phyloP scores from a whole-genome alignment of 208 protist genomes.

The Tetramitus jugosus region DNA sequence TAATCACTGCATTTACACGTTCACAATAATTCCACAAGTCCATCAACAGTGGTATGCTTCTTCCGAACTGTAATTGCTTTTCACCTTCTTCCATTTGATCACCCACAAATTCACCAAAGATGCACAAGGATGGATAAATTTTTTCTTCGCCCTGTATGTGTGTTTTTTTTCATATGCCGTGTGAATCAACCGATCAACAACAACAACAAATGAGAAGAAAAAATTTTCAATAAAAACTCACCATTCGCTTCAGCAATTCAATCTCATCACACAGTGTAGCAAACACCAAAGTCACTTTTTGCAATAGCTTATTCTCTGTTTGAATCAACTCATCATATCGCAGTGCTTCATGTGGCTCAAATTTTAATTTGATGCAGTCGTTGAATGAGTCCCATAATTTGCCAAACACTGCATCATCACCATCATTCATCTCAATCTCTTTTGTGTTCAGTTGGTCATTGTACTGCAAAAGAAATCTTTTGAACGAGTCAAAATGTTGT shows the following conservation, averaged over 20 bases:
- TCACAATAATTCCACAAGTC: conserved; percentile 61
- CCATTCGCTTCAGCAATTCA: background rate
- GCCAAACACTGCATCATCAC: background rate
- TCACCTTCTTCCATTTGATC: conserved; percentile 50
- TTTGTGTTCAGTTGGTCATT: background rate
- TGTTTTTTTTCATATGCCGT: background rate
- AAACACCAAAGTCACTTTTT: conserved; percentile 38
- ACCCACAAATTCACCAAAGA: conserved; percentile 33
- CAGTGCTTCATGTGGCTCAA: background rate
- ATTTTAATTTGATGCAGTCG: background rate
- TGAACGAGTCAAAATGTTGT: background rate
- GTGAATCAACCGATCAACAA: background rate
- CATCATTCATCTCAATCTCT: background rate
- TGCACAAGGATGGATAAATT: conserved; percentile 27
- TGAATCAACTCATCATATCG: conserved; percentile 39
- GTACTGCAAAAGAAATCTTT: background rate
- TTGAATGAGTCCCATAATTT: background rate
- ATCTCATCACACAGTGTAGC: conserved; percentile 5
- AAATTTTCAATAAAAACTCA: background rate
- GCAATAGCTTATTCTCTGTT: conserved; percentile 49
- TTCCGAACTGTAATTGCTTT: conserved; percentile 52
- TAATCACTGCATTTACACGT: conserved; percentile 53
- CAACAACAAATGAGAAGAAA: no score
- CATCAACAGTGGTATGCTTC: conserved; percentile 58
- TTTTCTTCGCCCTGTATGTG: conserved; percentile 23